These are phyloP conservation scores for Trichoderma gracile DNA, from an alignment of 2,329 filamentous ascomycete genomes.

Conservation along the genomic window DNA sequence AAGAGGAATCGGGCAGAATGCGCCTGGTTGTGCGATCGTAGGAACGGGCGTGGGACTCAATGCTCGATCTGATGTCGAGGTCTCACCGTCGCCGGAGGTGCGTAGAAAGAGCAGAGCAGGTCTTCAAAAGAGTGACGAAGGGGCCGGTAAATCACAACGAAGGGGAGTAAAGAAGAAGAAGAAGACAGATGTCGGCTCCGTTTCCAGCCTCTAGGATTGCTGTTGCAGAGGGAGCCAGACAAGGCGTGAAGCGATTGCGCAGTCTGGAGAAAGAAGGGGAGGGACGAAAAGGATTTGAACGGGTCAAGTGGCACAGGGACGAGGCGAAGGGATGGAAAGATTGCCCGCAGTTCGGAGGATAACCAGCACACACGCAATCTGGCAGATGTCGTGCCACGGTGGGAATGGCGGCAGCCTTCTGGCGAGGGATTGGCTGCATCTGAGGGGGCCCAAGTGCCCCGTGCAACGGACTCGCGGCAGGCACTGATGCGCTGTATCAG, in stretches of 20 bases:
- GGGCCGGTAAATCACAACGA: neutral
- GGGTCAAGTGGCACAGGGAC: conserved; percentile 6
- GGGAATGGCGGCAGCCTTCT: conserved; percentile 4
- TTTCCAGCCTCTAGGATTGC: conserved; percentile 6
- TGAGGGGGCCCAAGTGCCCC: neutral
- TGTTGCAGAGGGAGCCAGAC: neutral
- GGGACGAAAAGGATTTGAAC: neutral
- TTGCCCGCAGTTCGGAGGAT: neutral
- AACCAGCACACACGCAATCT: conserved; percentile 8
- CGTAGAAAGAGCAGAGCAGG: neutral
- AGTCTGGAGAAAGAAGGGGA: neutral
- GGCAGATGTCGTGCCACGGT: conserved; percentile 8
- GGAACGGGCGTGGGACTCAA: neutral
- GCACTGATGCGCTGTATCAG: too few species aligned
- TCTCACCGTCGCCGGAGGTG: conserved; percentile 26
- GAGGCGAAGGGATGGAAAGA: conserved; percentile 14
- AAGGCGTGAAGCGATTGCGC: conserved; percentile 2
- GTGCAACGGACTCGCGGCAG: neutral
- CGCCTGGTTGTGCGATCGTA: conserved; percentile 5
- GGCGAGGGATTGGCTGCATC: conserved; percentile 4
- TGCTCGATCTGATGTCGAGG: conserved; percentile 37
- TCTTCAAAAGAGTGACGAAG: conserved; percentile 12
- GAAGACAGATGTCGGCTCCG: neutral
- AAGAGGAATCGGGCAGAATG: conserved; percentile 1
- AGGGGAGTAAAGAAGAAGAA: conserved; percentile 2